These are phyloP conservation scores for Jacaranda mimosifolia DNA, from an alignment of 257 asterid genomes.

Conservation along the genomic window DNA sequence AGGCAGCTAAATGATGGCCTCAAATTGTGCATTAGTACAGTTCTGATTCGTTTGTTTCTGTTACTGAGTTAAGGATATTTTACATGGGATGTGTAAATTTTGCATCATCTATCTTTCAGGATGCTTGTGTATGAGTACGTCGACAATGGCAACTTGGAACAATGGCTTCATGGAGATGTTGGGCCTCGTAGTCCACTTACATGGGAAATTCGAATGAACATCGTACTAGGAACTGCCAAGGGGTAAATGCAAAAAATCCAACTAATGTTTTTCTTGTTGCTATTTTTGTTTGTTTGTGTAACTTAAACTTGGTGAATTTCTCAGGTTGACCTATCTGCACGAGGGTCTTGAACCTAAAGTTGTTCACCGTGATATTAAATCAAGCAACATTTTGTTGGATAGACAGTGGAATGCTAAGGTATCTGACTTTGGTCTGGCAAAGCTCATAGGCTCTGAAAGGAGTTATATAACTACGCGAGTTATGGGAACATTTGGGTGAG, in stretches of 20 bases:
- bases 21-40: not conserved
- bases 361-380: slow-evolving; percentile 92
- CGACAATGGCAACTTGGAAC: slow-evolving; percentile 88
- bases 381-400: slow-evolving; percentile 88
- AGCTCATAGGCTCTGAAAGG: slow-evolving; percentile 84
- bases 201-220: slow-evolving; percentile 86
- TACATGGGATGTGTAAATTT: not conserved
- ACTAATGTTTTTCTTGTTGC: not conserved
- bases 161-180: slow-evolving; percentile 99
- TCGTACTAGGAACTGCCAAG: slow-evolving; percentile 88
- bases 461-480: slow-evolving; percentile 91
- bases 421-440: slow-evolving; percentile 92
- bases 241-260: slow-evolving; percentile 56
- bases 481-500: slow-evolving; percentile 99
- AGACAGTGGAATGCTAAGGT: slow-evolving; percentile 84
- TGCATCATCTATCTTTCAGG: slow-evolving; percentile 45
- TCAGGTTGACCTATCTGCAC: slow-evolving; percentile 86
- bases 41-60: not conserved
- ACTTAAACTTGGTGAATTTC: slow-evolving; percentile 32
- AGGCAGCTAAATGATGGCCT: too few relatives aligned
- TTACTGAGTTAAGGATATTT: not conserved
- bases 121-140: slow-evolving; percentile 93
- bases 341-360: slow-evolving; percentile 97
- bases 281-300: not conserved
- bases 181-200: slow-evolving; percentile 85